These are phyloP conservation scores for Ceratocystis lukuohia DNA, from an alignment of 2,329 filamentous ascomycete genomes.

Conservation along the genomic window DNA sequence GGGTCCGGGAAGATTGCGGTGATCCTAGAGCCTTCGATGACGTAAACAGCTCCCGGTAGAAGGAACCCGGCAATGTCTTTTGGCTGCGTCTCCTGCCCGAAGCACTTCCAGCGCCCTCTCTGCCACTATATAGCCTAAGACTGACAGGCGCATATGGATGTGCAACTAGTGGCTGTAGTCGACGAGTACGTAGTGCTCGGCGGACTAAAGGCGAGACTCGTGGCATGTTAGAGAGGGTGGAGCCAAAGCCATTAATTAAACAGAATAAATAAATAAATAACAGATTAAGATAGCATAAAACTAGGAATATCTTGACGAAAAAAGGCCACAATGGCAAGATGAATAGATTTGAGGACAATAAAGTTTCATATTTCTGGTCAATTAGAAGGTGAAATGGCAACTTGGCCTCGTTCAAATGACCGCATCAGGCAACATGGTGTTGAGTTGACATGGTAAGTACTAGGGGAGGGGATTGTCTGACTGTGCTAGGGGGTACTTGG, in stretches of 20 bases:
- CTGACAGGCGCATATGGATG: not conserved
- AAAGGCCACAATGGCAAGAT: not conserved
- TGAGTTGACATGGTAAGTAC: not conserved
- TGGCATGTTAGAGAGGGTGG: constrained; percentile 1
- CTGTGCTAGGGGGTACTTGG: not conserved
- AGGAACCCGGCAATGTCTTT: constrained; percentile 11
- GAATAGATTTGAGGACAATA: not conserved
- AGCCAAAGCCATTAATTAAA: not conserved
- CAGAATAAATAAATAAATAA: not conserved
- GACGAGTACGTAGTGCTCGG: constrained; percentile 7
- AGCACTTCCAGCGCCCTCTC: not conserved
- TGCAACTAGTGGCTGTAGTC: not conserved
- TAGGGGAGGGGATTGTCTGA: not conserved
- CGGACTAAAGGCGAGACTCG: constrained; percentile 13
- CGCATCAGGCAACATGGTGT: not conserved
- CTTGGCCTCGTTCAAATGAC: not conserved
- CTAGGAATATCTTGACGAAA: not conserved
- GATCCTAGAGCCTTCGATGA: constrained; percentile 4
- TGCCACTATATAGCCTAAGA: not conserved
- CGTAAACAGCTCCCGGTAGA: constrained; percentile 17
- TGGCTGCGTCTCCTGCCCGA: not conserved
- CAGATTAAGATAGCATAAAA: not conserved
- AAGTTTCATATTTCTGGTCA: not conserved
- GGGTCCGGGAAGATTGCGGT: not conserved
- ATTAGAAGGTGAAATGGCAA: not conserved